A percentile compares a stretch with the other conserved stretches of the same genome.
Evolutionary conservation across 352 stramenopile species (phyloP).

Genomic region (Pythium brachiatum): DNA sequence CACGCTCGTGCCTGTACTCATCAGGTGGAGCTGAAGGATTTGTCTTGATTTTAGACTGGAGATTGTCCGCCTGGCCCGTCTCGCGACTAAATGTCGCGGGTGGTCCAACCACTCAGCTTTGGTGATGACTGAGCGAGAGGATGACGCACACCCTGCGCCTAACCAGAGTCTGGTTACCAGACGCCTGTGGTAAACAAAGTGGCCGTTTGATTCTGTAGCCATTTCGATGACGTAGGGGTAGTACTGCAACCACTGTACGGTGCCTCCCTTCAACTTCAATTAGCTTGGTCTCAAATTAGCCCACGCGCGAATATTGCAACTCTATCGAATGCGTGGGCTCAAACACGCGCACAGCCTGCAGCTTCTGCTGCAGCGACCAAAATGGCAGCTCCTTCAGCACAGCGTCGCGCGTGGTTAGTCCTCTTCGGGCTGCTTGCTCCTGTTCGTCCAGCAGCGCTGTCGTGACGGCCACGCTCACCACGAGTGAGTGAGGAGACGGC

Average conservation of each 20-base stretch:
- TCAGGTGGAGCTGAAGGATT: no score
- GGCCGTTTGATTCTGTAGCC: neutral
- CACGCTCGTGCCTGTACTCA: neutral
- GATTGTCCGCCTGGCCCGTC: no score
- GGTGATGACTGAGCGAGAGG: neutral
- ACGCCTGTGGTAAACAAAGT: no score
- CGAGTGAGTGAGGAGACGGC: neutral
- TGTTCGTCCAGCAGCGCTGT: neutral
- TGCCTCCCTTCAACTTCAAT: neutral
- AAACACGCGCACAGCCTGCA: slow-evolving; percentile 7
- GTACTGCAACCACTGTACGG: no score
- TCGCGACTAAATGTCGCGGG: no score
- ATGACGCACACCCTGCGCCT: neutral
- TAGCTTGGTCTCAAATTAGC: neutral
- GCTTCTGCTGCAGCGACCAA: slow-evolving; percentile 9
- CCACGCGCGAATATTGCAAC: neutral
- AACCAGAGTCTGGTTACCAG: no score
- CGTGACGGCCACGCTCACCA: slow-evolving; percentile 7
- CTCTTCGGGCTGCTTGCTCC: neutral
- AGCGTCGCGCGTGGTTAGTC: neutral
- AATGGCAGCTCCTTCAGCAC: slow-evolving; percentile 7
- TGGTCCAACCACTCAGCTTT: no score
- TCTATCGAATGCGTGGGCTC: slow-evolving; percentile 4
- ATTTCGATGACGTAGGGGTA: slow-evolving; percentile 1
- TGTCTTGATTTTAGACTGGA: neutral